phyloP scores from a whole-genome alignment of 2,329 filamentous ascomycete genomes.

The Fonsecaea pugnacius region DNA sequence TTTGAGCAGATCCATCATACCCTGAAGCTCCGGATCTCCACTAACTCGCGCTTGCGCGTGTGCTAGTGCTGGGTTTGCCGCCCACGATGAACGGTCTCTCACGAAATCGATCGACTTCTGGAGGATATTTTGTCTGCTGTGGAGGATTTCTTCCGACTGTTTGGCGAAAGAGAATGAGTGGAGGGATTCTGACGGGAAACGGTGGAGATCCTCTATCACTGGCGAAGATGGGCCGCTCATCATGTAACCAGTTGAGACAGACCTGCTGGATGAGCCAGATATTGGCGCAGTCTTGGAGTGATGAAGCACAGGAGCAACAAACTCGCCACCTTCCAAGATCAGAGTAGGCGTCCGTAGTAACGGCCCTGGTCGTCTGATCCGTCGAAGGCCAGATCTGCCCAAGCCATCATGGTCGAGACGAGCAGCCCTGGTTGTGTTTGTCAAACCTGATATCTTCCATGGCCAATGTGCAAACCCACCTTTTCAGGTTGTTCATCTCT shows the following conservation, averaged over 20 bases:
- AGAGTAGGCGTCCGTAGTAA: slow-evolving; percentile 67
- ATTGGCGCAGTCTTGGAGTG: slow-evolving; percentile 73
- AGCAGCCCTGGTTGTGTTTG: slow-evolving; percentile 65
- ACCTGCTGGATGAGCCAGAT: slow-evolving; percentile 59
- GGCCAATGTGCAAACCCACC: slow-evolving; percentile 58
- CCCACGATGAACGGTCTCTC: slow-evolving; percentile 86
- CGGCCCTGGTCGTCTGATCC: slow-evolving; percentile 82
- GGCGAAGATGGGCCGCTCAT: slow-evolving; percentile 72
- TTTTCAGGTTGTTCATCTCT: slow-evolving; percentile 73
- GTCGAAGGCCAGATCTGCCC: slow-evolving; percentile 82
- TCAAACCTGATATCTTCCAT: not conserved
- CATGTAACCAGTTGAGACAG: slow-evolving; percentile 46
- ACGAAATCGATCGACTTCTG: slow-evolving; percentile 96
- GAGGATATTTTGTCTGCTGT: slow-evolving; percentile 88
- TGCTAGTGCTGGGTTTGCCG: slow-evolving; percentile 72
- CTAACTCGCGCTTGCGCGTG: slow-evolving; percentile 80
- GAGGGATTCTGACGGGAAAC: slow-evolving; percentile 92
- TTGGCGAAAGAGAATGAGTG: slow-evolving; percentile 99
- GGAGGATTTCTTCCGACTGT: slow-evolving; percentile 87
- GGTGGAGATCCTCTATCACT: slow-evolving; percentile 78
- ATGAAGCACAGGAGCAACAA: slow-evolving; percentile 62
- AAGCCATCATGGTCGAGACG: slow-evolving; percentile 86
- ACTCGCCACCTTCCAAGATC: slow-evolving; percentile 64
- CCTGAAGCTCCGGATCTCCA: slow-evolving; percentile 84
- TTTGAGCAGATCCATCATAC: slow-evolving; percentile 85